A percentile compares a stretch with the other conserved stretches of the same genome.
Evolutionary conservation across 495 filamentous ascomycete species (phyloP).

Genomic region (Tuber borchii): DNA sequence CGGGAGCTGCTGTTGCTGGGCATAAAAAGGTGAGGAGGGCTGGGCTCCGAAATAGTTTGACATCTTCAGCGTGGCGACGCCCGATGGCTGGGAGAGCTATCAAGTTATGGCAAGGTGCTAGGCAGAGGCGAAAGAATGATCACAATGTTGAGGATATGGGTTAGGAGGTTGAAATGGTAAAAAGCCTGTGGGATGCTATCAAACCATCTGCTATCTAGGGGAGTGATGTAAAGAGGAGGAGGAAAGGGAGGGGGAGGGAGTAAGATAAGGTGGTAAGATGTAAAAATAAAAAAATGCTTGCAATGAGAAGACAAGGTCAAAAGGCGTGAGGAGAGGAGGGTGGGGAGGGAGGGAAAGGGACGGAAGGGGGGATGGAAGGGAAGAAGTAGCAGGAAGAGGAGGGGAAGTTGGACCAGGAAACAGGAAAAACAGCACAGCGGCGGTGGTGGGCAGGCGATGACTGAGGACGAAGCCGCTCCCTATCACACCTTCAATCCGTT

Average conservation of each 20-base stretch:
- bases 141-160: not conserved
- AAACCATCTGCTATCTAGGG: not conserved
- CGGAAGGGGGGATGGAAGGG: not conserved
- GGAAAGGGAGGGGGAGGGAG: too few relatives aligned
- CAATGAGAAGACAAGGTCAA: not conserved
- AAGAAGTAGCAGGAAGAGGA: not conserved
- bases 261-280: not conserved
- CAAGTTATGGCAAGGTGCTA: not conserved
- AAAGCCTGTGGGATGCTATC: not conserved
- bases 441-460: not conserved
- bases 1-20: conserved; percentile 6
- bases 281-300: not conserved
- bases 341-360: not conserved
- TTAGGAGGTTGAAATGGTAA: not conserved
- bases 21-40: conserved; percentile 21
- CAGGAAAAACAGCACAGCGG: not conserved
- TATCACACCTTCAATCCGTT: not conserved
- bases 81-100: conserved; percentile 26
- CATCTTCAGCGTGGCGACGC: conserved; percentile 27
- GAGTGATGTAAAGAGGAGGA: not conserved
- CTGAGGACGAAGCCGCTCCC: not conserved
- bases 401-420: not conserved
- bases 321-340: not conserved
- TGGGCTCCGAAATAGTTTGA: conserved; percentile 17
- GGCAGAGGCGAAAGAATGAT: not conserved